A percentile compares a stretch with the other conserved stretches of the same genome.
phyloP scores from a whole-genome alignment of 129 eudicot species.

The Rutidosis leptorrhynchoides region DNA sequence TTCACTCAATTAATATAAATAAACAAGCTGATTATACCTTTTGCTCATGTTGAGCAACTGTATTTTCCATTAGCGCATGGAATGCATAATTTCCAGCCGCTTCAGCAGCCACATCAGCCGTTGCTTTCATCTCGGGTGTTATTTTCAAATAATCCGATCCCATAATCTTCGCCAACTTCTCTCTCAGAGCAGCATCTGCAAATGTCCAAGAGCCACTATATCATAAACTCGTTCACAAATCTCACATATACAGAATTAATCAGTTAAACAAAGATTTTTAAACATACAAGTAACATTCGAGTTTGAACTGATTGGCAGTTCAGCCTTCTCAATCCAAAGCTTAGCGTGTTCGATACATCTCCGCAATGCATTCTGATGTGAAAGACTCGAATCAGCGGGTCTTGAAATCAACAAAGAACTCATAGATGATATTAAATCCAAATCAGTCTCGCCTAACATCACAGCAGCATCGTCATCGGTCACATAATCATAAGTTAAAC shows the following conservation, averaged over 20 bases:
- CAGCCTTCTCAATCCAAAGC: conserved; percentile 63
- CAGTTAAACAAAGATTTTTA: too few species aligned
- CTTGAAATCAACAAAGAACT: conserved; percentile 57
- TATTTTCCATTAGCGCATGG: conserved; percentile 48
- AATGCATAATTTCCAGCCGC: conserved; percentile 65
- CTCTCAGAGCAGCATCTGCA: conserved; percentile 72
- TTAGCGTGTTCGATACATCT: conserved; percentile 70
- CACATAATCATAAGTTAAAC: conserved; percentile 80
- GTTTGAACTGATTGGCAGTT: conserved; percentile 44
- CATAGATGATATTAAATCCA: conserved; percentile 71
- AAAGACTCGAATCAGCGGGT: conserved; percentile 53
- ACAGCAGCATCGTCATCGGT: conserved; percentile 79
- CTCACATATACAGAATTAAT: too few species aligned
- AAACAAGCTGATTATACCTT: conserved; percentile 31
- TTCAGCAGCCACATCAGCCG: conserved; percentile 74
- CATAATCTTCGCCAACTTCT: conserved; percentile 68
- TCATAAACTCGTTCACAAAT: too few species aligned
- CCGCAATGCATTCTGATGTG: conserved; percentile 64
- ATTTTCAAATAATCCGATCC: conserved; percentile 63
- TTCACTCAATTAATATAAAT: neutral
- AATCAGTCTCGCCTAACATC: conserved; percentile 60
- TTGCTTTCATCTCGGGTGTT: conserved; percentile 67
- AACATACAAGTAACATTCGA: conserved; percentile 66
- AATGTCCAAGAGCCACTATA: too few species aligned
- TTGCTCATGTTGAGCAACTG: conserved; percentile 42